phyloP scores from a whole-genome alignment of 2,329 filamentous ascomycete species.

The Tricladium varicosporioides region DNA sequence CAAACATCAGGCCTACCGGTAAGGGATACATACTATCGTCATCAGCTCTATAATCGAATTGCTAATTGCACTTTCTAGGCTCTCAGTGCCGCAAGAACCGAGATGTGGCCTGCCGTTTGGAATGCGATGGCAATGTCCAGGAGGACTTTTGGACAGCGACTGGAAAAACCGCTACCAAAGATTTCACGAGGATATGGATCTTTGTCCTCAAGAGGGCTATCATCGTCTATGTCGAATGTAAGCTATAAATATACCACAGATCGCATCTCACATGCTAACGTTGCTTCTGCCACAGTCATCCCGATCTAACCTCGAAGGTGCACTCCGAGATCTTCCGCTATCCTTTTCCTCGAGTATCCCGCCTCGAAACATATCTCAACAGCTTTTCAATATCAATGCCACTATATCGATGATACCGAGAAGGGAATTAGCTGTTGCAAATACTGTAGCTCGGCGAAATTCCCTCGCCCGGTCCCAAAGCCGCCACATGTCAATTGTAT shows the following conservation, averaged over 20 bases:
- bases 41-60: background rate
- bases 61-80: slow-evolving; percentile 36
- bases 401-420: slow-evolving; percentile 21
- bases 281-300: slow-evolving; percentile 5
- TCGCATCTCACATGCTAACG: slow-evolving; percentile 4
- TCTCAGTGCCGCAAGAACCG: slow-evolving; percentile 40
- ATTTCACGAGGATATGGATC: background rate
- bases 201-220: background rate
- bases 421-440: slow-evolving; percentile 21
- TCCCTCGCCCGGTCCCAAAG: slow-evolving; percentile 14
- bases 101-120: slow-evolving; percentile 43
- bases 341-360: slow-evolving; percentile 17
- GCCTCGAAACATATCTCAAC: slow-evolving; percentile 16
- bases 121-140: slow-evolving; percentile 37
- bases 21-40: slow-evolving; percentile 8
- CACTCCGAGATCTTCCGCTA: slow-evolving; percentile 18
- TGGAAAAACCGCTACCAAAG: slow-evolving; percentile 16
- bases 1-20: slow-evolving; percentile 28
- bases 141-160: slow-evolving; percentile 32
- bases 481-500: slow-evolving; percentile 26
- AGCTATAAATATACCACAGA: background rate
- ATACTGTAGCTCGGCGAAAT: slow-evolving; percentile 20
- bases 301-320: slow-evolving; percentile 19
- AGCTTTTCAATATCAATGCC: slow-evolving; percentile 14
- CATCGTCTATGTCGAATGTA: slow-evolving; percentile 13